Conservation (phyloP, 108 stramenopile genomes). For the Cyclotella choctawhatcheeana region DNA sequence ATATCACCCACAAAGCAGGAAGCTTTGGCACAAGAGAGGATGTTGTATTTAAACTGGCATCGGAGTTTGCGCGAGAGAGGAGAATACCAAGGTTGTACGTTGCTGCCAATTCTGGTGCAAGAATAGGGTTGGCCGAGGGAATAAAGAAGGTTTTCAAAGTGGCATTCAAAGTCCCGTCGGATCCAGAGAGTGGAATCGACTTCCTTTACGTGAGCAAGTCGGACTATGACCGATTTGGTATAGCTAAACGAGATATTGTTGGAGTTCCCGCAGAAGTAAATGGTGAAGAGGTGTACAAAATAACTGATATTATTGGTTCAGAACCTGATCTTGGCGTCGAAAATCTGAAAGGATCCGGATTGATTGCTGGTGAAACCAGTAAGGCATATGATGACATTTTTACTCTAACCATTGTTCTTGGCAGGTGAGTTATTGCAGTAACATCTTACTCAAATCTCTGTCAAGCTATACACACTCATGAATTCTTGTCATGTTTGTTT, state of each 20-base stretch:
- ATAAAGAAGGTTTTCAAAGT: constrained; percentile 94
- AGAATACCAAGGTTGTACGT: constrained; percentile 95
- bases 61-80: constrained; percentile 86
- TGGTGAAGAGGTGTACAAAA: constrained; percentile 72
- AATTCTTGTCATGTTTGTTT: too few relatives aligned
- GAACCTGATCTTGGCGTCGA: constrained; percentile 99
- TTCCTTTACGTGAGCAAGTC: constrained; percentile 93
- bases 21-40: constrained; percentile 99
- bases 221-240: constrained; percentile 81
- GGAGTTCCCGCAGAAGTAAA: constrained; percentile 55
- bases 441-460: not conserved
- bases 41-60: constrained; percentile 95
- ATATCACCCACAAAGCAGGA: constrained; percentile 97
- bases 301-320: constrained; percentile 95
- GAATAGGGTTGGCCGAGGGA: constrained; percentile 97
- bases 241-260: constrained; percentile 44
- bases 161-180: constrained; percentile 92
- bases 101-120: constrained; percentile 92
- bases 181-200: constrained; percentile 95
- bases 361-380: constrained; percentile 99
- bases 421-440: constrained; percentile 46
- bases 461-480: too few relatives aligned
- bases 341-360: constrained; percentile 97
- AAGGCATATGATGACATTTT: constrained; percentile 96
- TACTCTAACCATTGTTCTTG: constrained; percentile 96